Conservation (phyloP, 306 rosid genomes). For the Begonia fuchsioides region DNA sequence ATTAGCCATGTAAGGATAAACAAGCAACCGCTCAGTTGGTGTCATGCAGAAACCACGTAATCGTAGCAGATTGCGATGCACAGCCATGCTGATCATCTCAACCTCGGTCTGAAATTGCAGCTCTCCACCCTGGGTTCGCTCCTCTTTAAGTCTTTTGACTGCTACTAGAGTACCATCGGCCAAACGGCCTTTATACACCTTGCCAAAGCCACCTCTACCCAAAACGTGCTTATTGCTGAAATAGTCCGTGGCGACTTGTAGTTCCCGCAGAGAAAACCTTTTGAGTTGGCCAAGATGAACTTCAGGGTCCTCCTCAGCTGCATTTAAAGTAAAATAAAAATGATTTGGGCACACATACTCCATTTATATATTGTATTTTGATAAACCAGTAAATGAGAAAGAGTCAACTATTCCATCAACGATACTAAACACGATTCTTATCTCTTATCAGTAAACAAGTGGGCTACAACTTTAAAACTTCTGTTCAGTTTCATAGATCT, state of each 20-base stretch:
- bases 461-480: no score
- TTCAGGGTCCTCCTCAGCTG: slow-evolving; percentile 97
- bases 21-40: slow-evolving; percentile 88
- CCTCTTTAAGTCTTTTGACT: slow-evolving; percentile 88
- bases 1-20: slow-evolving; percentile 80
- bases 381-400: no score
- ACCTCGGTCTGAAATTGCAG: slow-evolving; percentile 94
- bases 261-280: slow-evolving; percentile 81
- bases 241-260: slow-evolving; percentile 82
- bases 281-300: slow-evolving; percentile 90
- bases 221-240: slow-evolving; percentile 68
- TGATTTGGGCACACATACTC: not conserved
- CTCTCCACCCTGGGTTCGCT: slow-evolving; percentile 79
- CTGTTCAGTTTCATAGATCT: no score
- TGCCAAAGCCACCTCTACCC: slow-evolving; percentile 95
- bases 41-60: slow-evolving; percentile 94
- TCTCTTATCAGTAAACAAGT: no score
- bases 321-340: slow-evolving; percentile 7
- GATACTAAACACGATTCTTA: no score
- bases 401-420: no score
- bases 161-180: slow-evolving; percentile 84
- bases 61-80: slow-evolving; percentile 90
- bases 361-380: not conserved
- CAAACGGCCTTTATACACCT: slow-evolving; percentile 87
- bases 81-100: slow-evolving; percentile 96